A percentile compares a stretch with the other conserved stretches of the same genome.
These are phyloP conservation scores for Glomus cerebriforme DNA, from an alignment of 192 early-diverging fungal genomes.

Conservation along the genomic window DNA sequence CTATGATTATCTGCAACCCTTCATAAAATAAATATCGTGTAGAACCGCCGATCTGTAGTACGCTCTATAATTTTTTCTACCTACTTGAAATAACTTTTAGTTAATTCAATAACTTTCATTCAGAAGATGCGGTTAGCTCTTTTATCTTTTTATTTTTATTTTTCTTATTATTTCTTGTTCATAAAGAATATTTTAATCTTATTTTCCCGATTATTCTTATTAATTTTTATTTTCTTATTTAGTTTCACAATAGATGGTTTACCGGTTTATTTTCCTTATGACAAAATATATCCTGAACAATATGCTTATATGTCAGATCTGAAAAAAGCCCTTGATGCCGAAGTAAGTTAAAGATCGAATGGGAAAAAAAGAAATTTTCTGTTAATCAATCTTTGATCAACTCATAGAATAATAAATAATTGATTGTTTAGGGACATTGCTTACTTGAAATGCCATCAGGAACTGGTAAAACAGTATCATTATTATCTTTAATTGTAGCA, in stretches of 20 bases:
- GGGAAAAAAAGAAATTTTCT: neutral
- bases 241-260: constrained; percentile 82
- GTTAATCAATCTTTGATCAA: neutral
- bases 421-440: constrained; percentile 76
- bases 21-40: no score
- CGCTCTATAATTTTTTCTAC: no score
- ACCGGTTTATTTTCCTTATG: constrained; percentile 96
- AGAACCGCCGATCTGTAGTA: no score
- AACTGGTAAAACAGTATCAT: constrained; percentile 96
- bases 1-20: no score
- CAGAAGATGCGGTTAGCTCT: no score
- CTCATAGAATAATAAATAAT: no score
- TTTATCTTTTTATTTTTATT: no score
- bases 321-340: constrained; percentile 88
- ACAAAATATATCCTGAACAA: constrained; percentile 99
- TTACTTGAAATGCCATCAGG: constrained; percentile 99
- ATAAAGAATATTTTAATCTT: no score
- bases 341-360: constrained; percentile 46
- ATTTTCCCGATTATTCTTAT: neutral
- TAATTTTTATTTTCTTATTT: constrained; percentile 29
- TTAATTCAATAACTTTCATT: no score
- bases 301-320: constrained; percentile 98
- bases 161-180: no score
- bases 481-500: constrained; percentile 93
- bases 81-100: no score